A percentile compares a stretch with the other conserved stretches of the same genome.
These are phyloP conservation scores for Macadamia integrifolia DNA, from an alignment of 164 flowering plant species.

Conservation along the genomic window DNA sequence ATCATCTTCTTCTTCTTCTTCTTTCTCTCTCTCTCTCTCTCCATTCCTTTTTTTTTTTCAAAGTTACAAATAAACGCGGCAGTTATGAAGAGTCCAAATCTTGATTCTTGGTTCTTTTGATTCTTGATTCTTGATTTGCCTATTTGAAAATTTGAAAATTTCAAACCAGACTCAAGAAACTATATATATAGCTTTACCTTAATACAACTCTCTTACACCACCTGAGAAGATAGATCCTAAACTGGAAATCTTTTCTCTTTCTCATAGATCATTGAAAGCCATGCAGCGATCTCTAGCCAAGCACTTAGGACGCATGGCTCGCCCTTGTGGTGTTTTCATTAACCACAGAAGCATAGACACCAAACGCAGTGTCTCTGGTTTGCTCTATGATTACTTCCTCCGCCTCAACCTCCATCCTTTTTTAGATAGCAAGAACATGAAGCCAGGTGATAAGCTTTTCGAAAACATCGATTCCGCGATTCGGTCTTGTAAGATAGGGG, in stretches of 20 bases:
- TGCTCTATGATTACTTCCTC: slow-evolving; percentile 32
- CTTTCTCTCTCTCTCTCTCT: too few species aligned
- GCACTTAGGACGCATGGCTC: not conserved
- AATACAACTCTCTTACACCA: slow-evolving; percentile 32
- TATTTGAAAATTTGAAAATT: too few species aligned
- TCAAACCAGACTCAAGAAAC: not conserved
- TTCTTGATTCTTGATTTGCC: too few species aligned
- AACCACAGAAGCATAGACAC: slow-evolving; percentile 58
- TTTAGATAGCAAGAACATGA: slow-evolving; percentile 52
- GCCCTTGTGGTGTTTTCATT: slow-evolving; percentile 47
- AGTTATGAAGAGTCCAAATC: too few species aligned
- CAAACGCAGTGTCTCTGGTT: slow-evolving; percentile 39
- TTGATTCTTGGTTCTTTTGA: too few species aligned
- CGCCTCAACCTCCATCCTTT: slow-evolving; percentile 32
- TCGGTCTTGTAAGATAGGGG: slow-evolving; percentile 28
- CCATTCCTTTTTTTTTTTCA: too few species aligned
- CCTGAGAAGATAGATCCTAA: too few species aligned
- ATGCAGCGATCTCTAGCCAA: not conserved
- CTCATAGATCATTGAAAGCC: too few species aligned
- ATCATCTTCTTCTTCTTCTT: too few species aligned
- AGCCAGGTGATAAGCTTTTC: slow-evolving; percentile 48
- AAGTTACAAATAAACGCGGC: too few species aligned
- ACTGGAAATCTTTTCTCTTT: slow-evolving; percentile 6
- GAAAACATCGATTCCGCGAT: slow-evolving; percentile 38
- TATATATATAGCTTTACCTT: not conserved